A percentile compares a stretch with the other conserved stretches of the same genome.
Conservation (phyloP, 768 basidiomycete genomes). For the Naganishia vishniacii region DNA sequence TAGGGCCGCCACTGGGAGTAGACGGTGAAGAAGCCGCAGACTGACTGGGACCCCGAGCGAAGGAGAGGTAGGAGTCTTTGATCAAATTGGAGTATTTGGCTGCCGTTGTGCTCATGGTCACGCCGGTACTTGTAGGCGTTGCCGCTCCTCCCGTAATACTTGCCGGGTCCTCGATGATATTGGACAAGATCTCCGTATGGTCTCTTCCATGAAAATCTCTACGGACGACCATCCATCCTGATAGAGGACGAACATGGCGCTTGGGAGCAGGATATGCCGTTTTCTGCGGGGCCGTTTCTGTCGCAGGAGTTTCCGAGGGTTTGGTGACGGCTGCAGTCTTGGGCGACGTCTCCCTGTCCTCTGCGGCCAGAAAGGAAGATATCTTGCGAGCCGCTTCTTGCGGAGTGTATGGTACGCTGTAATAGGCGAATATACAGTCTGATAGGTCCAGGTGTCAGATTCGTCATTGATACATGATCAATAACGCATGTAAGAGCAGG, state of each 20-base stretch:
- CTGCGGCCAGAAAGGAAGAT: background rate
- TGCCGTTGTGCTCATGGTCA: constrained; percentile 2
- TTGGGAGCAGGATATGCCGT: background rate
- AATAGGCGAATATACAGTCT: constrained; percentile 9
- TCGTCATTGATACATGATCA: too few species aligned
- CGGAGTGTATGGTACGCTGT: constrained; percentile 9
- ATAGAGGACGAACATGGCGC: constrained; percentile 1
- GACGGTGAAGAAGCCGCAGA: background rate
- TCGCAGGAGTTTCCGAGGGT: background rate
- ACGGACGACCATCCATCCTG: constrained; percentile 6
- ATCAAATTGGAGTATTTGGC: constrained; percentile 28
- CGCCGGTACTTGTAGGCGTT: background rate
- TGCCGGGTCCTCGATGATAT: background rate
- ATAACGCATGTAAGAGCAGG: too few species aligned
- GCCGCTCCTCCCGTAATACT: background rate
- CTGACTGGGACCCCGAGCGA: constrained; percentile 53
- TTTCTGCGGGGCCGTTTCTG: background rate
- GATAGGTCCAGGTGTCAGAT: too few species aligned
- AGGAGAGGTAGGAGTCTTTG: constrained; percentile 69
- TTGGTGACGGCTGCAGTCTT: too few species aligned
- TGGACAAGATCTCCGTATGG: too few species aligned
- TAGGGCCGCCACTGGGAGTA: background rate
- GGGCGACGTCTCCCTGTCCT: too few species aligned
- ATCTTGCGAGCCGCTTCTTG: constrained; percentile 8
- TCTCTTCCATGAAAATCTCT: constrained; percentile 5